A percentile compares a stretch with the other conserved stretches of the same genome.
Evolutionary conservation across 768 basidiomycete species (phyloP).

Genomic region (Tylopilus vinaceipallidus): DNA sequence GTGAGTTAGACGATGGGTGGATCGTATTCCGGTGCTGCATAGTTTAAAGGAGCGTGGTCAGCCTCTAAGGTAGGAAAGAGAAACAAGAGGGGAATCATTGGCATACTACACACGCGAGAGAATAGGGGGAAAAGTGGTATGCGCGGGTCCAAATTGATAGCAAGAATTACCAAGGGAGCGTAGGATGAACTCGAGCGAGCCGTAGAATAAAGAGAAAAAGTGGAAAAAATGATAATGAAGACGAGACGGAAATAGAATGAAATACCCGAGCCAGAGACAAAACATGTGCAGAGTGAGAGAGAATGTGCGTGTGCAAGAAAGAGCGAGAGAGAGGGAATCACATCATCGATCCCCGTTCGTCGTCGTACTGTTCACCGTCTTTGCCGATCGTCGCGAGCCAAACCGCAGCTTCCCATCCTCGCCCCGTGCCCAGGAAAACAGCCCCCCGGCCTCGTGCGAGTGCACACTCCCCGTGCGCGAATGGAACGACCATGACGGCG

Average conservation of each 20-base stretch:
- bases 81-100: not conserved
- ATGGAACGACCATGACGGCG: constrained; percentile 85
- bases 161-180: constrained; percentile 33
- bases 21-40: constrained; percentile 18
- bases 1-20: constrained; percentile 17
- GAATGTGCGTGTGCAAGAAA: not conserved
- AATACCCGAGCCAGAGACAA: not conserved
- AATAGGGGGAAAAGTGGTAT: too few relatives aligned
- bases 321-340: not conserved
- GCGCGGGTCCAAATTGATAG: constrained; percentile 20
- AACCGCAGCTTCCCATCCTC: constrained; percentile 71
- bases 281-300: constrained; percentile 9
- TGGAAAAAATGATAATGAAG: not conserved
- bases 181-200: constrained; percentile 27
- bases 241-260: not conserved
- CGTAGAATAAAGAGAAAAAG: constrained; percentile 7
- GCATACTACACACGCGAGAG: too few relatives aligned
- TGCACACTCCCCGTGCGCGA: constrained; percentile 74
- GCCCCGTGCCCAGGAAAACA: constrained; percentile 67
- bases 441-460: constrained; percentile 64
- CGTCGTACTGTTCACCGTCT: constrained; percentile 21
- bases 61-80: constrained; percentile 4
- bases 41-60: constrained; percentile 16
- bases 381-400: constrained; percentile 64
- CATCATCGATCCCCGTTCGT: constrained; percentile 26